Evolutionary conservation across 2,329 filamentous ascomycete species (phyloP).

Genomic region (Plectosphaerella sp.): DNA sequence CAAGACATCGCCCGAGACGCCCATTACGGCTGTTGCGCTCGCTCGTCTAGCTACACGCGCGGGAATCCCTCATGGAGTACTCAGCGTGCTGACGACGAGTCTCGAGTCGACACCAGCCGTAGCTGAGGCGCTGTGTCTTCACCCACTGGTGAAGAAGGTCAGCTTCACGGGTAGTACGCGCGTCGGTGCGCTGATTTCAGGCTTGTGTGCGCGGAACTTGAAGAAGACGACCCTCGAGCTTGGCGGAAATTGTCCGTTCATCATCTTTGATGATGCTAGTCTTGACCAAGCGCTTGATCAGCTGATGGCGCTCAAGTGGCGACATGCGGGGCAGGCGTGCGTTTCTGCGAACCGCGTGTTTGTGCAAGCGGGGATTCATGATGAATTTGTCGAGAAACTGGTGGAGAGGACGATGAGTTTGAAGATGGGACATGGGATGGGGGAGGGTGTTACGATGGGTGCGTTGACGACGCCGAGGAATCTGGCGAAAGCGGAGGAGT

Average conservation of each 20-base stretch:
- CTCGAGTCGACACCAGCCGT: constrained; percentile 37
- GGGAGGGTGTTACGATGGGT: constrained; percentile 54
- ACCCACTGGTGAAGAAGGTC: constrained; percentile 53
- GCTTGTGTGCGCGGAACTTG: constrained; percentile 57
- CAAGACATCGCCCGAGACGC: constrained; percentile 71
- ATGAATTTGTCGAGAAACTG: constrained; percentile 53
- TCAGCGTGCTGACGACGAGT: constrained; percentile 47
- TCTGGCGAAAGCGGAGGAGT: constrained; percentile 50
- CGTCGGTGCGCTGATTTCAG: constrained; percentile 64
- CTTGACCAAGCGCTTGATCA: constrained; percentile 54
- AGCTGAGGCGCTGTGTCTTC: constrained; percentile 40
- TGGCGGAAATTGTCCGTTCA: constrained; percentile 63
- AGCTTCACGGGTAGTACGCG: constrained; percentile 73
- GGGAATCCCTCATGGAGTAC: constrained; percentile 69
- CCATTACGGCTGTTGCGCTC: constrained; percentile 65
- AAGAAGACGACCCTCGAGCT: constrained; percentile 68
- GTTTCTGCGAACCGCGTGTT: constrained; percentile 43
- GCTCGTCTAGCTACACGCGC: constrained; percentile 65
- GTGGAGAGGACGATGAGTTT: constrained; percentile 47
- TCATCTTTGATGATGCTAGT: constrained; percentile 66
- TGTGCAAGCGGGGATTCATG: constrained; percentile 45
- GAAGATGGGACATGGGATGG: constrained; percentile 57
- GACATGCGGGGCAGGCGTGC: constrained; percentile 34
- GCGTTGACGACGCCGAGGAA: constrained; percentile 52
- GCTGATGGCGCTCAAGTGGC: constrained; percentile 39